phyloP scores from a whole-genome alignment of 495 filamentous ascomycete genomes.

The Parachaetomium inaequale region DNA sequence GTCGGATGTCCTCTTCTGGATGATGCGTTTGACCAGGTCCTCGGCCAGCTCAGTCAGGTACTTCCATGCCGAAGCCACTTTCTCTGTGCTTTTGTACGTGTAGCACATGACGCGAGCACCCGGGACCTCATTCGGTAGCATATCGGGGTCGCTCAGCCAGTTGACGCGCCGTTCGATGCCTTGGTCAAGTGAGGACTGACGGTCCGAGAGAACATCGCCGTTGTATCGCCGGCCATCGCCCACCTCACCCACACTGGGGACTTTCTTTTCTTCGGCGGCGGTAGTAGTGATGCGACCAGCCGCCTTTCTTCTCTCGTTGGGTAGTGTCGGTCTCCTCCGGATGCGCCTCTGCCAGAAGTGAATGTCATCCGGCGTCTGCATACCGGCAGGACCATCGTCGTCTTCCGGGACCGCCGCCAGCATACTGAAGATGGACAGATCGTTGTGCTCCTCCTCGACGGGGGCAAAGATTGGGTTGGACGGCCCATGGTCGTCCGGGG shows the following conservation, averaged over 20 bases:
- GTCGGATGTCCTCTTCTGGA: slow-evolving; percentile 14
- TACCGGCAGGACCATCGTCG: background rate
- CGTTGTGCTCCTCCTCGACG: slow-evolving; percentile 2
- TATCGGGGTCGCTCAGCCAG: slow-evolving; percentile 21
- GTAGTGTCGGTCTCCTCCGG: slow-evolving; percentile 4
- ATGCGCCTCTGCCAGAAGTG: background rate
- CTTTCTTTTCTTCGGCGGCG: slow-evolving; percentile 7
- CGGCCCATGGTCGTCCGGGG: background rate
- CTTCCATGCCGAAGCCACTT: slow-evolving; percentile 11
- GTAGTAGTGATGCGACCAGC: background rate
- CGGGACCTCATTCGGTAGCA: slow-evolving; percentile 16
- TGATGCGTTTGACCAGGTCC: slow-evolving; percentile 8
- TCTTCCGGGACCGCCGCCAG: slow-evolving; percentile 14
- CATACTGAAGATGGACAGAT: slow-evolving; percentile 3
- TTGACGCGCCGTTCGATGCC: slow-evolving; percentile 16
- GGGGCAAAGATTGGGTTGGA: background rate
- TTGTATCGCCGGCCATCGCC: slow-evolving; percentile 8
- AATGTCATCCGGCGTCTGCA: slow-evolving; percentile 1
- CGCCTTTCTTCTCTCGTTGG: slow-evolving; percentile 6
- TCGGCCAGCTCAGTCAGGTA: slow-evolving; percentile 14
- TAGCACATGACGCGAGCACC: slow-evolving; percentile 21
- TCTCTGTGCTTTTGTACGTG: slow-evolving; percentile 17
- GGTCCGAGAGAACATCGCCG: slow-evolving; percentile 14
- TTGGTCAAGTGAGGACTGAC: slow-evolving; percentile 17
- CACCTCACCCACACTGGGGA: slow-evolving; percentile 4